Evolutionary conservation across 768 basidiomycete genomes (phyloP).

Genomic region (Suillus discolor): DNA sequence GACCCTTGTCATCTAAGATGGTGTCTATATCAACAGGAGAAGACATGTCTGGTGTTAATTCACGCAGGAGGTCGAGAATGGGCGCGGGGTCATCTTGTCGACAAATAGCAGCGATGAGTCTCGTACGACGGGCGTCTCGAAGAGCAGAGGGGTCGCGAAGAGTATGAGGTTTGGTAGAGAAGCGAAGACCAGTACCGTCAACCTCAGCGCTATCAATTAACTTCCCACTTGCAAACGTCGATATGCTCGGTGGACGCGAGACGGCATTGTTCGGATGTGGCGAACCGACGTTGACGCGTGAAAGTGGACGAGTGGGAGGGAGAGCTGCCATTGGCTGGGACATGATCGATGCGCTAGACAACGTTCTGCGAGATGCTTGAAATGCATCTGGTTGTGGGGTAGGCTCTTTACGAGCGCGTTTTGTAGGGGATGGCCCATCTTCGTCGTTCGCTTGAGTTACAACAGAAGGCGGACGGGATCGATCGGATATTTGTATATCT

Average conservation of each 20-base stretch:
- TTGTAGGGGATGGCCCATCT: conserved; percentile 69
- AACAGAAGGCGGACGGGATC: conserved; percentile 53
- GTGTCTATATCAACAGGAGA: conserved; percentile 64
- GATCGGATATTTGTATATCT: conserved; percentile 50
- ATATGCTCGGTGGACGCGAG: conserved; percentile 49
- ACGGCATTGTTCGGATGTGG: conserved; percentile 45
- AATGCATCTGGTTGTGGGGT: conserved; percentile 36
- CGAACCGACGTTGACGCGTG: conserved; percentile 33
- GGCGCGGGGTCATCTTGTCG: conserved; percentile 67
- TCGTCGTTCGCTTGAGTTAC: conserved; percentile 54
- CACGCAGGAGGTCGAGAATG: conserved; percentile 67
- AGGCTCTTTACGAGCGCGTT: conserved; percentile 66
- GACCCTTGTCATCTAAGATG: conserved; percentile 93
- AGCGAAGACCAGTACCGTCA: conserved; percentile 54
- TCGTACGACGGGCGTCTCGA: conserved; percentile 56
- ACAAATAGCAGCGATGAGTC: conserved; percentile 67
- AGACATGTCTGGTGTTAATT: conserved; percentile 50
- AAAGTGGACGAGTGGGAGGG: conserved; percentile 34
- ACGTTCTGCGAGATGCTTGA: conserved; percentile 16
- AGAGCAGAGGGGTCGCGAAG: conserved; percentile 56
- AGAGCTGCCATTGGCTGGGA: conserved; percentile 17
- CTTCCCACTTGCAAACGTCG: conserved; percentile 45
- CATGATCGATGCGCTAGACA: conserved; percentile 11
- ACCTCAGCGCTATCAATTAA: conserved; percentile 42
- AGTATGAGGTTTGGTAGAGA: conserved; percentile 66